These are phyloP conservation scores for Drechslerella dactyloides DNA, from an alignment of 2,329 filamentous ascomycete genomes.

Conservation along the genomic window DNA sequence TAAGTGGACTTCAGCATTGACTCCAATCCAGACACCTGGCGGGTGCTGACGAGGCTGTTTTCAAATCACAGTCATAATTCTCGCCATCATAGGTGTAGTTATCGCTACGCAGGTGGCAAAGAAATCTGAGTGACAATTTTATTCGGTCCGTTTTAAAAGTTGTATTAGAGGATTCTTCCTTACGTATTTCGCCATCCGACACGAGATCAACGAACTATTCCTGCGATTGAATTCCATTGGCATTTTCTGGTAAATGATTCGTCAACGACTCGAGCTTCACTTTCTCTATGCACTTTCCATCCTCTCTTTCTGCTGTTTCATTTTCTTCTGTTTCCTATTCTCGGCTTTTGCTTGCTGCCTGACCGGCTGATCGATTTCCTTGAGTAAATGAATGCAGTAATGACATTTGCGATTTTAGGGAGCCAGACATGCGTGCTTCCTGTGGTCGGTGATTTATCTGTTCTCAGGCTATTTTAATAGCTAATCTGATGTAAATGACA, in stretches of 20 bases:
- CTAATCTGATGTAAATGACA: slow-evolving; percentile 1
- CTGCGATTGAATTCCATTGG: not conserved
- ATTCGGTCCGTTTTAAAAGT: slow-evolving; percentile 5
- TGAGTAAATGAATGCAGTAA: not conserved
- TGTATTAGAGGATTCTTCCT: not conserved
- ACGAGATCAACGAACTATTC: not conserved
- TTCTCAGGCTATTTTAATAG: not conserved
- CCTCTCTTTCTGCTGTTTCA: not conserved
- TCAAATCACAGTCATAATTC: slow-evolving; percentile 14
- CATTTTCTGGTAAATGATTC: not conserved
- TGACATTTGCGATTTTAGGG: not conserved
- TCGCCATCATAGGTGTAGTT: slow-evolving; percentile 11
- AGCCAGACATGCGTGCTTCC: not conserved
- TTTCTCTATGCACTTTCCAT: not conserved
- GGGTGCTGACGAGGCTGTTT: not conserved
- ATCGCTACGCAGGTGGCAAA: slow-evolving; percentile 4
- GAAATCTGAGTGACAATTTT: not conserved
- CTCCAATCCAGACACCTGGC: not conserved
- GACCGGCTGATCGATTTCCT: not conserved
- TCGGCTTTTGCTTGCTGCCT: not conserved
- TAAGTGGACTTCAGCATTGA: slow-evolving; percentile 15
- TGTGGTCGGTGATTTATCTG: not conserved
- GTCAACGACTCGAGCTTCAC: not conserved
- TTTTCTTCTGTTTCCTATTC: too few relatives aligned
- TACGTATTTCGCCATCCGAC: not conserved